phyloP scores from a whole-genome alignment of 2,329 filamentous ascomycete species.

The Xylogone sp. region DNA sequence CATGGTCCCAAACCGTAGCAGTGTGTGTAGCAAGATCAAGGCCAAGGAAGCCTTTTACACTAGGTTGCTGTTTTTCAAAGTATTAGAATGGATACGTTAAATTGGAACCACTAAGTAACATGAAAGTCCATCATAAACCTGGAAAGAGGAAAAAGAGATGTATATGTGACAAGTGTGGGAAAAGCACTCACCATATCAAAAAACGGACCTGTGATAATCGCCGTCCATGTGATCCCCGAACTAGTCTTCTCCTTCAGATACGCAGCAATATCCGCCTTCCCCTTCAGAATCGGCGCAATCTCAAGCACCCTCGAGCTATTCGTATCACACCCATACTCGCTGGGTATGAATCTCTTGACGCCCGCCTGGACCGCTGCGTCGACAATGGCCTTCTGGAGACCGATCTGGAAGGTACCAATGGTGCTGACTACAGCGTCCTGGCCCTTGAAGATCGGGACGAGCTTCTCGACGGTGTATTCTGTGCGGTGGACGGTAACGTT shows the following conservation, averaged over 20 bases:
- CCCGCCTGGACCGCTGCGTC: slow-evolving; percentile 56
- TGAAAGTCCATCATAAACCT: too few species aligned
- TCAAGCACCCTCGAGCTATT: slow-evolving; percentile 5
- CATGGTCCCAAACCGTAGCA: slow-evolving; percentile 28
- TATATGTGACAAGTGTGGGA: too few species aligned
- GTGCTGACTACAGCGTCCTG: slow-evolving; percentile 19
- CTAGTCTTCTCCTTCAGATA: slow-evolving; percentile 22
- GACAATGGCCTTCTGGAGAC: slow-evolving; percentile 33
- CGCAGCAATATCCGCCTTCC: slow-evolving; percentile 32
- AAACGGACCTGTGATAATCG: slow-evolving; percentile 22
- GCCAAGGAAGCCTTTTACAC: slow-evolving; percentile 27
- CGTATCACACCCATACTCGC: slow-evolving; percentile 42
- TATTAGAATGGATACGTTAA: slow-evolving; percentile 15
- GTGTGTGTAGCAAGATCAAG: slow-evolving; percentile 27
- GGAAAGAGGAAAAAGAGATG: too few species aligned
- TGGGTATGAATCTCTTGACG: slow-evolving; percentile 57
- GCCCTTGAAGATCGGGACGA: slow-evolving; percentile 23
- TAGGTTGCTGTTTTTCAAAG: slow-evolving; percentile 11
- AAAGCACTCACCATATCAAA: slow-evolving; percentile 16
- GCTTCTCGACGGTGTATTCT: slow-evolving; percentile 9
- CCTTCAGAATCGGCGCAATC: slow-evolving; percentile 24
- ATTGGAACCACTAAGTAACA: slow-evolving; percentile 12
- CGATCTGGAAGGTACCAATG: slow-evolving; percentile 4
- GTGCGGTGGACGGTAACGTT: slow-evolving; percentile 15
- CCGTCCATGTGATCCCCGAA: slow-evolving; percentile 27